Conservation (phyloP, 176 grass and related monocot genomes). For the Eleusine coracana region DNA sequence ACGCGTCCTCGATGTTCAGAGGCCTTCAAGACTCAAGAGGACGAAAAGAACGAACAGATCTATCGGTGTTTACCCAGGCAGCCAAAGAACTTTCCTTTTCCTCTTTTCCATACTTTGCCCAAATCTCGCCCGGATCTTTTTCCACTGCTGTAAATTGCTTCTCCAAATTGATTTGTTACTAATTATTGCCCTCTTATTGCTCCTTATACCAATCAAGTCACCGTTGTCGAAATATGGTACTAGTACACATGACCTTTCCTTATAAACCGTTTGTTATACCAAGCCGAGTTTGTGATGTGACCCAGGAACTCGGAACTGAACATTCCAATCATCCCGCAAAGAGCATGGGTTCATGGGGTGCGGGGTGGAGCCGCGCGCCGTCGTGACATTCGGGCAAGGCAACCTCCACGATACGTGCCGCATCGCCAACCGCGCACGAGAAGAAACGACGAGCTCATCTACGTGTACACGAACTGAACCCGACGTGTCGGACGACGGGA, state of each 20-base stretch:
- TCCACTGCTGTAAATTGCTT: neutral
- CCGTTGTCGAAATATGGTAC: too few relatives aligned
- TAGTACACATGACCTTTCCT: too few relatives aligned
- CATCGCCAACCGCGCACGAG: neutral
- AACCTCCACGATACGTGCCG: neutral
- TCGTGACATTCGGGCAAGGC: neutral
- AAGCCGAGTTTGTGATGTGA: too few relatives aligned
- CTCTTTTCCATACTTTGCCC: too few relatives aligned
- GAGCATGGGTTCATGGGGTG: neutral
- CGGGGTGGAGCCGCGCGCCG: neutral
- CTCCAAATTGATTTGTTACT: neutral
- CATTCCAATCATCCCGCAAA: too few relatives aligned
- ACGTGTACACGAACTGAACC: neutral
- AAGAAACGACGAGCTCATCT: neutral
- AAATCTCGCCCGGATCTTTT: too few relatives aligned
- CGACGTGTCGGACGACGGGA: neutral
- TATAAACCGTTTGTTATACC: too few relatives aligned
- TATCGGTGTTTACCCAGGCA: neutral
- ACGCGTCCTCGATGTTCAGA: neutral
- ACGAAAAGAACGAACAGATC: too few relatives aligned
- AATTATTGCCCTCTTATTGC: neutral
- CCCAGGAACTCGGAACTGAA: too few relatives aligned
- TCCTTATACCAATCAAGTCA: too few relatives aligned
- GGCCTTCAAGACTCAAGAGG: too few relatives aligned
- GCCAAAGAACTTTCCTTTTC: neutral